Conservation (phyloP, 2,329 filamentous ascomycete genomes). For the Monilinia polystroma region DNA sequence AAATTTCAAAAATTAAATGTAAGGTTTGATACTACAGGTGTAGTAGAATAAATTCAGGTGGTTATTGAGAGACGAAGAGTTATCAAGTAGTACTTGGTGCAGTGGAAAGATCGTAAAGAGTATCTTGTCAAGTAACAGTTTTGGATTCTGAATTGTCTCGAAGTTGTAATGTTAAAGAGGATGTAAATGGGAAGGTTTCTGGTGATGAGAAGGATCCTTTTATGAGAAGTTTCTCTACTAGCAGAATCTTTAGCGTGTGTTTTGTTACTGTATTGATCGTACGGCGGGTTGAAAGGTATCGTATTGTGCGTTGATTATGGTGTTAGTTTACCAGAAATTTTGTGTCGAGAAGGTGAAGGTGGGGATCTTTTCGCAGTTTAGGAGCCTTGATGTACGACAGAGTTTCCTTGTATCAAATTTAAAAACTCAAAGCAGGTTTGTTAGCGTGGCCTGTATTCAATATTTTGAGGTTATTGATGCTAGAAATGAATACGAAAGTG, state of each 20-base stretch:
- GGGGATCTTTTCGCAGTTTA: background rate
- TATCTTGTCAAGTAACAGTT: background rate
- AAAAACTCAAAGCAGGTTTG: background rate
- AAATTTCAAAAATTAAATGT: background rate
- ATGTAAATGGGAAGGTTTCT: background rate
- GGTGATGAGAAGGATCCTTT: background rate
- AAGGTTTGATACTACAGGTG: background rate
- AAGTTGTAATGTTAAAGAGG: background rate
- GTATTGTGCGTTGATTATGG: background rate
- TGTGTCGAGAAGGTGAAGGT: background rate
- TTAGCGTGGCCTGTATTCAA: background rate
- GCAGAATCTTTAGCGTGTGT: background rate
- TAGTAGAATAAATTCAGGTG: background rate
- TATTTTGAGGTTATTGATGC: slow-evolving; percentile 8
- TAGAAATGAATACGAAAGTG: background rate
- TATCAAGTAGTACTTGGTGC: background rate
- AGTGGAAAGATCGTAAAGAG: background rate
- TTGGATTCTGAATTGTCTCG: background rate
- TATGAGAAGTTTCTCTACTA: background rate
- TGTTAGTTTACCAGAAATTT: background rate
- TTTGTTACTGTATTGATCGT: background rate
- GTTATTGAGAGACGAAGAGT: background rate
- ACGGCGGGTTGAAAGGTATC: background rate
- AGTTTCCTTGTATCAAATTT: background rate
- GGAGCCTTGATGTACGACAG: background rate